Conservation (phyloP, 148 eudicot species). For the Fallopia convolvulus region DNA sequence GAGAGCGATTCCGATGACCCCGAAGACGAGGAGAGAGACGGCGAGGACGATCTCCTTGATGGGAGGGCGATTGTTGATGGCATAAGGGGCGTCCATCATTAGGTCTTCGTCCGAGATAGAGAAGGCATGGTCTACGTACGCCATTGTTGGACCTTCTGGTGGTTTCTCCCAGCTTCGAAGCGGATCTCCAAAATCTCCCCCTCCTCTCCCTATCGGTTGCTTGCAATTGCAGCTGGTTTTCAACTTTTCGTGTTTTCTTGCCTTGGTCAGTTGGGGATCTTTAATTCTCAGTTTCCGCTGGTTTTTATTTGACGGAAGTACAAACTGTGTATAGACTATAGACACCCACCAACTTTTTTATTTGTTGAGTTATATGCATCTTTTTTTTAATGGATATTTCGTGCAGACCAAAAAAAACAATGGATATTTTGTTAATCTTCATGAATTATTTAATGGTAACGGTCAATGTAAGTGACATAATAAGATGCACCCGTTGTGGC, state of each 20-base stretch:
- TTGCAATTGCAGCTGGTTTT: neutral
- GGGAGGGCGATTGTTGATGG: slow-evolving; percentile 65
- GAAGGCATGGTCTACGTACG: slow-evolving; percentile 95
- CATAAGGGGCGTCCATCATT: slow-evolving; percentile 64
- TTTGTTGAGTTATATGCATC: neutral
- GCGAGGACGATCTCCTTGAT: slow-evolving; percentile 89
- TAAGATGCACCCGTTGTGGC: too few relatives aligned
- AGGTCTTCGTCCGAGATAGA: slow-evolving; percentile 92
- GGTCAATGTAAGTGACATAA: too few relatives aligned
- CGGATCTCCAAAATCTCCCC: neutral
- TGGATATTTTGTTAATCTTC: neutral
- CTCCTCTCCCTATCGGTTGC: slow-evolving; percentile 1
- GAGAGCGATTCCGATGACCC: slow-evolving; percentile 50
- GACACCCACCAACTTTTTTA: neutral
- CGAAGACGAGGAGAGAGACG: slow-evolving; percentile 77
- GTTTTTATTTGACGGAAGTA: neutral
- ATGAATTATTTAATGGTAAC: too few relatives aligned
- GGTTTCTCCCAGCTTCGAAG: neutral
- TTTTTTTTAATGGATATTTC: neutral
- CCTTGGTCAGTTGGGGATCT: neutral
- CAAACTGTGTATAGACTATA: neutral
- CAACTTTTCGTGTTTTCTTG: neutral
- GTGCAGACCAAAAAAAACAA: too few relatives aligned
- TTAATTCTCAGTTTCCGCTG: neutral
- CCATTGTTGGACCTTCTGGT: slow-evolving; percentile 33